Evolutionary conservation across 768 basidiomycete genomes (phyloP).

Genomic region (Arthromyces matolae): DNA sequence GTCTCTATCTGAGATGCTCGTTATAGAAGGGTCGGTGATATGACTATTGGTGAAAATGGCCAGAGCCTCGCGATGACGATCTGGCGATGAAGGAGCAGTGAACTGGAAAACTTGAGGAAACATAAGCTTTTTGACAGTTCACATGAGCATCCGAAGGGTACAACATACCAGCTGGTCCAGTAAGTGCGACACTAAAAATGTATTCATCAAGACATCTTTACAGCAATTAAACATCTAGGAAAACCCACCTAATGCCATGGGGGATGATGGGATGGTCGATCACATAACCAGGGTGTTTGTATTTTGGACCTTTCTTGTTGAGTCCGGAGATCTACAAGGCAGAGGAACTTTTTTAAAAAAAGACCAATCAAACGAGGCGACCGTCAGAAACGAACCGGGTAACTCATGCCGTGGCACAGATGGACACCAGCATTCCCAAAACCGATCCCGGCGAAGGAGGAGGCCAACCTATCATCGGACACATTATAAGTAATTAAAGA

Average conservation of each 20-base stretch:
- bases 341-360: background rate
- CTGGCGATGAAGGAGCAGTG: constrained; percentile 90
- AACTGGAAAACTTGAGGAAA: constrained; percentile 75
- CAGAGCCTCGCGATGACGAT: constrained; percentile 85
- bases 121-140: constrained; percentile 2
- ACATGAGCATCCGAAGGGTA: background rate
- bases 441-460: constrained; percentile 93
- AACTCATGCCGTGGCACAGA: constrained; percentile 86
- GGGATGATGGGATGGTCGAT: constrained; percentile 90
- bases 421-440: constrained; percentile 94
- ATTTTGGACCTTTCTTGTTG: constrained; percentile 93
- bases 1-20: constrained; percentile 72
- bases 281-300: constrained; percentile 85
- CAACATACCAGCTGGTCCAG: constrained; percentile 71
- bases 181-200: constrained; percentile 66
- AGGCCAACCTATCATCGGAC: constrained; percentile 58
- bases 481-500: background rate
- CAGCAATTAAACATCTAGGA: too few relatives aligned
- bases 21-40: constrained; percentile 64
- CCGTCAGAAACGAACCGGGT: constrained; percentile 72
- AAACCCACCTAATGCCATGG: constrained; percentile 72
- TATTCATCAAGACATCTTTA: background rate
- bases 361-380: background rate
- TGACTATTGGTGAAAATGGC: constrained; percentile 74
- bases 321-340: constrained; percentile 87